Evolutionary conservation across 306 rosid species (phyloP).

Genomic region (Cucumis hystrix): DNA sequence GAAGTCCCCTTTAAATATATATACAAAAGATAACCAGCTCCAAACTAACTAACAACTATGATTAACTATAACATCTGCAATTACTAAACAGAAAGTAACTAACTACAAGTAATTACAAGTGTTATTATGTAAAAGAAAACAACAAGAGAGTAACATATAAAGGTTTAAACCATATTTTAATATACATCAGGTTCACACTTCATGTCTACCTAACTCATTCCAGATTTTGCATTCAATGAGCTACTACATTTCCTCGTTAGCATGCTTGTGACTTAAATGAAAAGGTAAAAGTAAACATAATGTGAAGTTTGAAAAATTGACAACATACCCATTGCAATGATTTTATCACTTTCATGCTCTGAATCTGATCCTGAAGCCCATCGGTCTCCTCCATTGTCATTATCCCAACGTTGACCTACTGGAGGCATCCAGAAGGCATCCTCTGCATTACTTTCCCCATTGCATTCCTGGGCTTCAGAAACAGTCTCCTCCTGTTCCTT

Average conservation of each 20-base stretch:
- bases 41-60: too few species aligned
- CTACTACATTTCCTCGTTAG: background rate
- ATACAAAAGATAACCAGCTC: too few species aligned
- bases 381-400: conserved; percentile 64
- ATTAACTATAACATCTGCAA: too few species aligned
- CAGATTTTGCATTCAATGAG: background rate
- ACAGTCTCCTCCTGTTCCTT: conserved; percentile 7
- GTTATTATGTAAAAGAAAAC: background rate
- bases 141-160: background rate
- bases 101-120: too few species aligned
- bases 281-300: background rate
- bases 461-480: conserved; percentile 22
- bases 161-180: background rate
- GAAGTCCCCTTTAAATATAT: too few species aligned
- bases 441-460: conserved; percentile 35
- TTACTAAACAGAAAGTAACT: too few species aligned
- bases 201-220: background rate
- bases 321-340: conserved; percentile 35
- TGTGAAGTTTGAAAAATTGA: background rate
- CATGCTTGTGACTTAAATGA: background rate
- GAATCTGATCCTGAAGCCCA: conserved; percentile 67
- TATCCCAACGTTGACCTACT: conserved; percentile 77
- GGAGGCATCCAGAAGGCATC: conserved; percentile 91
- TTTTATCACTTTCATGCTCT: conserved; percentile 37
- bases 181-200: background rate